Percentiles rank a stretch among this genome's conserved stretches.
Evolutionary conservation across 192 early-diverging fungal genomes (phyloP).

Genomic region (Linnemannia zychae): DNA sequence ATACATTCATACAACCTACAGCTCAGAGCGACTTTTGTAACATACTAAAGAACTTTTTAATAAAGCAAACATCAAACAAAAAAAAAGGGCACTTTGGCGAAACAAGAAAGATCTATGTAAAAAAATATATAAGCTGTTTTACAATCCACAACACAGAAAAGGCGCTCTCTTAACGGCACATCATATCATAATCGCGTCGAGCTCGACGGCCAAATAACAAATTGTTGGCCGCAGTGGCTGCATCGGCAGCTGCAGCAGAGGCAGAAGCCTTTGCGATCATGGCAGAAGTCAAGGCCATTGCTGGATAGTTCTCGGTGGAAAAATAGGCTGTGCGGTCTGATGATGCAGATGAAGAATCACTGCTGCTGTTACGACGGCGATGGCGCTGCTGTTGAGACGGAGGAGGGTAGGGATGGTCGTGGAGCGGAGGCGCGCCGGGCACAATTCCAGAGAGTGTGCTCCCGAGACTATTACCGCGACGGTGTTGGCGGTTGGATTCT

Average conservation of each 20-base stretch:
- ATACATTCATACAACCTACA: neutral
- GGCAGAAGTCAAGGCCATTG: constrained; percentile 30
- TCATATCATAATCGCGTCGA: constrained; percentile 51
- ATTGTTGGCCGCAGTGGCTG: constrained; percentile 26
- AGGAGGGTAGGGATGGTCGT: neutral
- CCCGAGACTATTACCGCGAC: neutral
- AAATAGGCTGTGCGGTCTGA: constrained; percentile 1
- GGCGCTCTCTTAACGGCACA: constrained; percentile 40
- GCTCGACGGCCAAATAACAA: constrained; percentile 30
- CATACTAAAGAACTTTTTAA: no score
- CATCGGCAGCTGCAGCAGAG: constrained; percentile 44
- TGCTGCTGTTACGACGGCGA: neutral
- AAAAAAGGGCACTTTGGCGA: no score
- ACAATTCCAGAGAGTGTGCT: neutral
- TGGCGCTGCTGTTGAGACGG: neutral
- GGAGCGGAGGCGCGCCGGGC: neutral
- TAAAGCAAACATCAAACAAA: no score
- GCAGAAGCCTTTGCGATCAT: constrained; percentile 40
- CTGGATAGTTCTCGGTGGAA: constrained; percentile 2
- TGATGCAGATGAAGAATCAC: neutral
- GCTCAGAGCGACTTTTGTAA: neutral
- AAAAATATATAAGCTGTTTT: no score
- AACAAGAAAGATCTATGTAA: no score
- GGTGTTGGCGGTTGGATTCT: neutral
- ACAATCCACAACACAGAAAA: neutral